Evolutionary conservation across 2,329 filamentous ascomycete species (phyloP).

Genomic region (Coleophoma eucalyptorum): DNA sequence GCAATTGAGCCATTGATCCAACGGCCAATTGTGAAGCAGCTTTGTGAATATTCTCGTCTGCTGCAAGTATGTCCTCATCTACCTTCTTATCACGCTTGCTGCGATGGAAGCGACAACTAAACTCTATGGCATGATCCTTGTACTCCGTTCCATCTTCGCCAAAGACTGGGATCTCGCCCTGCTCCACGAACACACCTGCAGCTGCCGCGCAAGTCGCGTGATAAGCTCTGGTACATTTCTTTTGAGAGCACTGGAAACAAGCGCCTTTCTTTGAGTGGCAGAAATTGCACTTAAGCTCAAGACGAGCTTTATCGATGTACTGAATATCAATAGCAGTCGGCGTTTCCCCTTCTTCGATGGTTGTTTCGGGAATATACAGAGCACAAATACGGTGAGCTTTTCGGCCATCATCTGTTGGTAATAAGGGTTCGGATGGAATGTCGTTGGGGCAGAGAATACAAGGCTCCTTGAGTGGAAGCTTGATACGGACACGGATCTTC

Average conservation of each 20-base stretch:
- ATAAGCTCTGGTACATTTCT: conserved; percentile 90
- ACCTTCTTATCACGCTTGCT: conserved; percentile 78
- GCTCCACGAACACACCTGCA: conserved; percentile 87
- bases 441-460: conserved; percentile 94
- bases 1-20: conserved; percentile 82
- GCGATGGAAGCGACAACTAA: conserved; percentile 91
- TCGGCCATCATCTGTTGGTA: conserved; percentile 83
- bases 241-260: conserved; percentile 93
- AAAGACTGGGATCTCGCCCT: conserved; percentile 80
- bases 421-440: conserved; percentile 73
- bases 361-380: conserved; percentile 88
- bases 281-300: conserved; percentile 91
- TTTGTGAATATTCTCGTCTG: conserved; percentile 62
- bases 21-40: conserved; percentile 65
- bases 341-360: conserved; percentile 65
- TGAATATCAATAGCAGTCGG: conserved; percentile 76
- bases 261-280: conserved; percentile 93
- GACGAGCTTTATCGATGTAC: conserved; percentile 79
- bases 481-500: conserved; percentile 73
- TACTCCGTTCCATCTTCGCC: conserved; percentile 90
- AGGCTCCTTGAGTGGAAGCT: conserved; percentile 66
- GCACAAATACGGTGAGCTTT: conserved; percentile 88
- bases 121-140: conserved; percentile 85
- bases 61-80: conserved; percentile 65
- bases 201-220: conserved; percentile 92